Evolutionary conservation across 2,329 filamentous ascomycete species (phyloP).

Genomic region (Elsinoe necatrix): DNA sequence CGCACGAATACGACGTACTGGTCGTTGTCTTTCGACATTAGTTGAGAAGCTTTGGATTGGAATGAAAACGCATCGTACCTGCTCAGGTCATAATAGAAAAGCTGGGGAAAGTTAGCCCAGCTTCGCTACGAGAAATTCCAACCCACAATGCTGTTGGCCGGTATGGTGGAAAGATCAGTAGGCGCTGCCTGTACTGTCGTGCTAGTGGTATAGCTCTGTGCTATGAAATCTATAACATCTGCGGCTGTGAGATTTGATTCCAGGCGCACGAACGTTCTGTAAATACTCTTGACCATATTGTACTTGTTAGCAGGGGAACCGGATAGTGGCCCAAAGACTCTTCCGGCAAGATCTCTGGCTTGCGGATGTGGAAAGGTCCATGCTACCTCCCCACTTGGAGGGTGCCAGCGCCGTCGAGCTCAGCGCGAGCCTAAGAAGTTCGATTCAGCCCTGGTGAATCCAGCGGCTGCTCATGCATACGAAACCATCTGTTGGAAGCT

Average conservation of each 20-base stretch:
- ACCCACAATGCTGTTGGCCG: not conserved
- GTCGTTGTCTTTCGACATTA: too few species aligned
- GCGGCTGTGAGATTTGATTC: too few species aligned
- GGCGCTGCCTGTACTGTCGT: not conserved
- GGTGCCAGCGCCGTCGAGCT: too few species aligned
- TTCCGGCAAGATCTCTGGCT: not conserved
- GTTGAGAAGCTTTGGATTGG: too few species aligned
- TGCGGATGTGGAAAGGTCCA: not conserved
- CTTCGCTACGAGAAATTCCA: not conserved
- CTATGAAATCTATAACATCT: not conserved
- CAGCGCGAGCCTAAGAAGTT: too few species aligned
- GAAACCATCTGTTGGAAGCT: too few species aligned
- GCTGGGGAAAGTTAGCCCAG: not conserved
- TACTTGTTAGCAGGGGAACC: not conserved
- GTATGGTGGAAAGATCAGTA: not conserved
- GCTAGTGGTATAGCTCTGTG: not conserved
- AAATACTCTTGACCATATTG: not conserved
- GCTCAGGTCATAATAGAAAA: not conserved
- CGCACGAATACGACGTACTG: too few species aligned
- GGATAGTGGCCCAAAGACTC: not conserved
- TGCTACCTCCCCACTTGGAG: not conserved
- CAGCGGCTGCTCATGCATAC: too few species aligned
- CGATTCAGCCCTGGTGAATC: too few species aligned
- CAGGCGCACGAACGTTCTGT: too few species aligned
- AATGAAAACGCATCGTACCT: not conserved